Base-by-base conservation (phyloP, 2,329 filamentous ascomycete species). In the Apiospora koreana region DNA sequence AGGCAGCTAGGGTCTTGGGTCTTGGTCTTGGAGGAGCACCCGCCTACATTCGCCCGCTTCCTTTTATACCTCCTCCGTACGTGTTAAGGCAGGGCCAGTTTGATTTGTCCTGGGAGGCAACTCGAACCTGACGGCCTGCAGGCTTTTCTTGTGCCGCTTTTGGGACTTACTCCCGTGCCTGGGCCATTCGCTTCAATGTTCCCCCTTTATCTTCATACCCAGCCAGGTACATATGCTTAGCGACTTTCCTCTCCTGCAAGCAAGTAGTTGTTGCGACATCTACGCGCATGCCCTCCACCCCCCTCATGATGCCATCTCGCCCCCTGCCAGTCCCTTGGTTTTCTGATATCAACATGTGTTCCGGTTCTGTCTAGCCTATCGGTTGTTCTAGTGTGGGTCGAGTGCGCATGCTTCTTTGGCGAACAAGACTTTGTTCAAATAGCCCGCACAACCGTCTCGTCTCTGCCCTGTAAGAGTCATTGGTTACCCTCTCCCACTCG, bases 371-470 rank as follows among this genome's bases (percentile, higher is more conserved):
- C 73, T 75, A 70, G 73, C 75, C 76, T 77, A 76, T 77, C 76
- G 74, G 73, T 76, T 76, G 76, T 76, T 77, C 74, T 76, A 70
- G 71, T 75, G 74, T 74, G 71, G 72, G 74, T 72, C 72, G 16
- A 62, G 21, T 65, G 3, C 54, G 18, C 43, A 65, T 41, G 25
- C 35, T 41, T 65, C 35, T 69, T 23, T 46, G 46, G 68, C 68
- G 54, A 35, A 38, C 68, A 38, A 69, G 54, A 35, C 54, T 38
- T 38, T 62, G 54, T 62, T 62, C 21, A 62, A 62, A 62, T 54
- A 38, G 54, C 31, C 31, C 31, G 50, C 50, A 62, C 18, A 38
- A 62, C 31, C 54, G 31, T 62, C 54, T 31, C 28, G 54, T 6
- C 54, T 31, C 54, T 38, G 54, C 54, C 54, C 54, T 38, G 54